Conservation (phyloP, 164 flowering plant species). For the Magnolia sinica region DNA sequence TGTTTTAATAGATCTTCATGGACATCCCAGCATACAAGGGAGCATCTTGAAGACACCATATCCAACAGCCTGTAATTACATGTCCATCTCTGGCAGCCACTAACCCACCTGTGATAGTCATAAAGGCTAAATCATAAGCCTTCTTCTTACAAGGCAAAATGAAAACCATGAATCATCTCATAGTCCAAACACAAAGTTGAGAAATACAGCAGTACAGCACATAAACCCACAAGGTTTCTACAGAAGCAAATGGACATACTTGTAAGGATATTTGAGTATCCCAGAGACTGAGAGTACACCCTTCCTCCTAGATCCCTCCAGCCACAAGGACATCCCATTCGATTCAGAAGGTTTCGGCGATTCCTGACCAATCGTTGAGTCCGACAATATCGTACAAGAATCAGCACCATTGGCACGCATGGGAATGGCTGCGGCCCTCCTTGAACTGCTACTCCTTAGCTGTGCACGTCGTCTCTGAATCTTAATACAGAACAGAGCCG, state of each 20-base stretch:
- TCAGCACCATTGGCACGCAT: constrained; percentile 82
- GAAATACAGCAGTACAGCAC: neutral
- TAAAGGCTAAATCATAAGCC: too few relatives aligned
- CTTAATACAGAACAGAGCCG: constrained; percentile 59
- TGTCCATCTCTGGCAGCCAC: too few relatives aligned
- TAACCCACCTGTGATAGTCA: too few relatives aligned
- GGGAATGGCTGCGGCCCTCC: constrained; percentile 68
- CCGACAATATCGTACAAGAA: constrained; percentile 66
- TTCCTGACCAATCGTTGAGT: constrained; percentile 79
- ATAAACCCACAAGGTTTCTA: neutral
- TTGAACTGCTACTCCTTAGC: constrained; percentile 71
- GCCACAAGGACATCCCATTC: constrained; percentile 57
- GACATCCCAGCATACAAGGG: too few relatives aligned
- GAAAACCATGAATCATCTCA: too few relatives aligned
- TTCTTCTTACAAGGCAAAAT: too few relatives aligned
- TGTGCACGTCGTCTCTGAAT: constrained; percentile 66
- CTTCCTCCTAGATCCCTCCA: constrained; percentile 56
- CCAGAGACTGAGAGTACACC: constrained; percentile 74
- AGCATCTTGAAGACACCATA: too few relatives aligned
- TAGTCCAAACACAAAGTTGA: neutral
- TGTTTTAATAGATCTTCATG: too few relatives aligned
- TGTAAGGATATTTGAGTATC: constrained; percentile 83
- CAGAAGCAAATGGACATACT: constrained; percentile 36
- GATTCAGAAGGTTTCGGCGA: constrained; percentile 59
- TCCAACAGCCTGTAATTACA: too few relatives aligned